Percentiles rank a stretch among this genome's conserved stretches.
These are phyloP conservation scores for Alternaria arbusti DNA, from an alignment of 2,329 filamentous ascomycete genomes.

Conservation along the genomic window DNA sequence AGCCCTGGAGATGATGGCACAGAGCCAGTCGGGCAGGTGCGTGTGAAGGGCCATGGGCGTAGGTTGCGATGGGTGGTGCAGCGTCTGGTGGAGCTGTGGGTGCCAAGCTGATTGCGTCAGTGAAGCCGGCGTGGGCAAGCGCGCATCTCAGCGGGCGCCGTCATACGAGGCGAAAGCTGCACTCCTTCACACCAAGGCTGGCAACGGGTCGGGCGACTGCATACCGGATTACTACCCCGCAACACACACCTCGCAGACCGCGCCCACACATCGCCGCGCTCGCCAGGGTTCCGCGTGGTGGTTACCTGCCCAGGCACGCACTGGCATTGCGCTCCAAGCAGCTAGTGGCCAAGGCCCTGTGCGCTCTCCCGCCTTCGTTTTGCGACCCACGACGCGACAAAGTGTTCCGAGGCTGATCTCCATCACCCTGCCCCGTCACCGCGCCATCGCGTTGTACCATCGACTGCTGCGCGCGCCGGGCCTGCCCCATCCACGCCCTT, in stretches of 20 bases:
- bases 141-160: background rate
- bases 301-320: constrained; percentile 1
- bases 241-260: background rate
- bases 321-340: constrained; percentile 5
- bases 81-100: background rate
- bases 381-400: constrained; percentile 28
- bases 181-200: constrained; percentile 4
- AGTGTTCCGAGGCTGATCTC: constrained; percentile 25
- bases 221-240: constrained; percentile 1
- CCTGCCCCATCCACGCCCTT: background rate
- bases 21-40: background rate
- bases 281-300: constrained; percentile 15
- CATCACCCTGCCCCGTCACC: constrained; percentile 23
- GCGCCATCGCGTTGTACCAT: constrained; percentile 9
- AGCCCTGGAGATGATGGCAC: background rate
- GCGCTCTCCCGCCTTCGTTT: constrained; percentile 15
- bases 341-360: constrained; percentile 17
- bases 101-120: constrained; percentile 13
- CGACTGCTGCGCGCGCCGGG: constrained; percentile 12
- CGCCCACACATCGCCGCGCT: background rate
- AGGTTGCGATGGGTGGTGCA: background rate
- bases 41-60: background rate
- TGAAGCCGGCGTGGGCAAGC: constrained; percentile 3
- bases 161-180: constrained; percentile 10
- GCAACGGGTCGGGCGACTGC: constrained; percentile 1